phyloP scores from a whole-genome alignment of 164 flowering plant species.

The Aristolochia fimbriata region DNA sequence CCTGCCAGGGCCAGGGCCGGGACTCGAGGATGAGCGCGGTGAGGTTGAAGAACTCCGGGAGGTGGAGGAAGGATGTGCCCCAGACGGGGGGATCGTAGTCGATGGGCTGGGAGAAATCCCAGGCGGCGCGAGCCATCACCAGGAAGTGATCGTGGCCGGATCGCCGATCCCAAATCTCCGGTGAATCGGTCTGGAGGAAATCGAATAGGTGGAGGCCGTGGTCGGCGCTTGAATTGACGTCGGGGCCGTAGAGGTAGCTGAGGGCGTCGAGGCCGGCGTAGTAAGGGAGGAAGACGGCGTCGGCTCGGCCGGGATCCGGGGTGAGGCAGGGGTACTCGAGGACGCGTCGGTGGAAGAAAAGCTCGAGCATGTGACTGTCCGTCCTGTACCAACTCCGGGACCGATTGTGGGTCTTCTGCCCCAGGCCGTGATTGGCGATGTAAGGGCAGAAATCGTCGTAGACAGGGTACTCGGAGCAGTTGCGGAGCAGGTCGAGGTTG shows the following conservation, averaged over 20 bases:
- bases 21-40: slow-evolving; percentile 60
- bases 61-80: slow-evolving; percentile 81
- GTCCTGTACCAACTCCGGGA: slow-evolving; percentile 93
- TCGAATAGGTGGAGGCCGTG: slow-evolving; percentile 58
- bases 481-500: slow-evolving; percentile 57
- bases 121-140: slow-evolving; percentile 78
- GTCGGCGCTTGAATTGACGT: slow-evolving; percentile 19
- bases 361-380: slow-evolving; percentile 66
- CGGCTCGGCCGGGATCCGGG: slow-evolving; percentile 45
- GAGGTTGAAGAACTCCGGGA: slow-evolving; percentile 73
- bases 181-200: slow-evolving; percentile 28
- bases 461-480: slow-evolving; percentile 66
- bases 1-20: slow-evolving; percentile 90
- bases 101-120: slow-evolving; percentile 79
- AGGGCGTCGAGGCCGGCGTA: slow-evolving; percentile 62
- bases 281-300: slow-evolving; percentile 80
- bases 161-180: slow-evolving; percentile 40
- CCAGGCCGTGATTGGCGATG: slow-evolving; percentile 75
- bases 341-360: slow-evolving; percentile 79
- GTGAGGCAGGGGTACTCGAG: slow-evolving; percentile 88
- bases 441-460: slow-evolving; percentile 60
- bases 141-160: slow-evolving; percentile 72
- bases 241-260: slow-evolving; percentile 68
- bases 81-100: slow-evolving; percentile 46
- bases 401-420: slow-evolving; percentile 72